Evolutionary conservation across 148 eudicot genomes (phyloP), one percentile per base, ranked within the genome.

Genomic region (Chenopodium formosanum): DNA sequence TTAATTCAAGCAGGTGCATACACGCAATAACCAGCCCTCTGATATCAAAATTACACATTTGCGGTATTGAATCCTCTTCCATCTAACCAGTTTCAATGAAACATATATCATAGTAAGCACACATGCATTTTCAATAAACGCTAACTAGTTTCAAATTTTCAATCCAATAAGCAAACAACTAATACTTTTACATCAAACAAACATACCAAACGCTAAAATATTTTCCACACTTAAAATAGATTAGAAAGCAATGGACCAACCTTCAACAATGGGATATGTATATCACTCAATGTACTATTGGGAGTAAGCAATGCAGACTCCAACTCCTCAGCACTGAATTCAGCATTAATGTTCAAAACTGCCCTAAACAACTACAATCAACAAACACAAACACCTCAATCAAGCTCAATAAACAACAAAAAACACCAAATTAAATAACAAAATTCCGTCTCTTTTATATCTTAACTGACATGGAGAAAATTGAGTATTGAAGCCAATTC

Each of bases 181-280:
- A 8, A 44, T 65, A 74, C 13, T 12, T 64, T 56, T 47, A 37
- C 48, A 67, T 40, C 69, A 63, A 44, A 69, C 47, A 81, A 37
- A 29, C 76, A 80, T 37, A 65, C 71, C 82, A 72, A 52, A 58
- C 71, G n/a, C 4, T 56, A 14, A 17, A 5, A 53, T 58, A 44
- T 37, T 10, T 40, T 40, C 44, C 44, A 0, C 14, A 48, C 74
- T 64, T 32, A 1, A n/a, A 66, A 19, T 12, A 4, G 27, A 53
- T 52, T 17, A 76, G 14, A 75, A 31, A 37, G 22, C 25, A 79
- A 63, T 84, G 40, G 75, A 89, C 95, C 81, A 85, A 96, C 99
- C 99, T 94, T 96, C 71, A 96, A 79, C 88, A 96, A 82, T 58
- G 99, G 99, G 34, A 96, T 92, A 81, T 96, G 99, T 76, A 96